These are phyloP conservation scores for Metarhizium album DNA, from an alignment of 2,329 filamentous ascomycete genomes.

Conservation along the genomic window DNA sequence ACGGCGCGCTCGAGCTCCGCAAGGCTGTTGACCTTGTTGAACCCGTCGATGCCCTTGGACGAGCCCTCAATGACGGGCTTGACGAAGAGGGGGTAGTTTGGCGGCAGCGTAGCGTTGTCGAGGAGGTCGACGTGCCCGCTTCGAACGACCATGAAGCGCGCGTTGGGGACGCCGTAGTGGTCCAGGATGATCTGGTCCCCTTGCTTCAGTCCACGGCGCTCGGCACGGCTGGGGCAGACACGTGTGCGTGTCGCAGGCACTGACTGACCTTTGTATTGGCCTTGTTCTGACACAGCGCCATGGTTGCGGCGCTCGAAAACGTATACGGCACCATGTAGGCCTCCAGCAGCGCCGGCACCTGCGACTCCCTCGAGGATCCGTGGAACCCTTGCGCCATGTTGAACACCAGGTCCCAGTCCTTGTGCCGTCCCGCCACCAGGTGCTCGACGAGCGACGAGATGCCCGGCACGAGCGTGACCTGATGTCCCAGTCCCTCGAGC, in stretches of 20 bases:
- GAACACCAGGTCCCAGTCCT: conserved; percentile 6
- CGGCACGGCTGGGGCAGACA: too few relatives aligned
- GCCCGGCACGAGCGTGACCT: conserved; percentile 4
- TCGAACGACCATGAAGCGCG: conserved; percentile 3
- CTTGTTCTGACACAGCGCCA: conserved; percentile 7
- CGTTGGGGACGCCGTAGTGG: conserved; percentile 4
- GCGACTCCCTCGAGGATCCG: conserved; percentile 3
- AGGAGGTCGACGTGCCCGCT: background rate
- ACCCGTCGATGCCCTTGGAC: conserved; percentile 4
- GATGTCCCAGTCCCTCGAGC: conserved; percentile 2
- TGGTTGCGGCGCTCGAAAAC: conserved; percentile 5
- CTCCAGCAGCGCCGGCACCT: conserved; percentile 5
- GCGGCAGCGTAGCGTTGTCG: background rate
- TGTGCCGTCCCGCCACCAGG: background rate
- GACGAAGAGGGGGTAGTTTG: conserved; percentile 4
- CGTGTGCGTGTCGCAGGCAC: background rate
- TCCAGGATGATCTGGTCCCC: conserved; percentile 3
- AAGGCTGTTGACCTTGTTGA: conserved; percentile 1
- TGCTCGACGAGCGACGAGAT: conserved; percentile 1
- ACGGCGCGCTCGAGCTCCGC: background rate
- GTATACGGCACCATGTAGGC: conserved; percentile 4
- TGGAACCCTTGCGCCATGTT: conserved; percentile 6
- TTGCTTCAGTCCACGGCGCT: background rate
- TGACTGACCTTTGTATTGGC: conserved; percentile 6
- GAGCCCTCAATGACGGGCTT: conserved; percentile 5